Conservation (phyloP, 148 eudicot species). For the Rhododendron kiyosumense region DNA sequence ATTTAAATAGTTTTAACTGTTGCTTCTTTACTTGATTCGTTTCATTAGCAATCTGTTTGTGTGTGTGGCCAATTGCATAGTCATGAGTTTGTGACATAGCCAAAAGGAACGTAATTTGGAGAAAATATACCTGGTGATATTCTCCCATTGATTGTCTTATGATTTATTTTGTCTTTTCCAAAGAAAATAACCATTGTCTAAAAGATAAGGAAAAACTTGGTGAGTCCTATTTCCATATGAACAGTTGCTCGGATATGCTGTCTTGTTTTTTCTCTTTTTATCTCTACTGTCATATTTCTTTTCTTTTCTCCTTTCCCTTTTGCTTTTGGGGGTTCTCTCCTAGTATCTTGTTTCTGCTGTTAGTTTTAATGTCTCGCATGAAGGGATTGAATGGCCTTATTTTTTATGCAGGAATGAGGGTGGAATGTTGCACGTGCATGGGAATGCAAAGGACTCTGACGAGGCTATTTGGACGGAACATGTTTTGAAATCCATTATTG, state of each 20-base stretch:
- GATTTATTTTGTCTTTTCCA: neutral
- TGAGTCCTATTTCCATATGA: neutral
- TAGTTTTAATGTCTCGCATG: neutral
- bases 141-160: neutral
- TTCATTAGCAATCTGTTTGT: neutral
- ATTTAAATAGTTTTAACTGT: neutral
- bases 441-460: conserved; percentile 85
- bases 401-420: conserved; percentile 56
- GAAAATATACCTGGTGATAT: neutral
- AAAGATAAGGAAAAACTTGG: neutral
- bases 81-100: neutral
- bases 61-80: neutral
- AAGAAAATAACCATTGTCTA: neutral
- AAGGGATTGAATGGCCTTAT: neutral
- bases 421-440: conserved; percentile 78
- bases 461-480: conserved; percentile 67
- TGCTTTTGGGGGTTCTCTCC: neutral
- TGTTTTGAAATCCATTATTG: conserved; percentile 49
- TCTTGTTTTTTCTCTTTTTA: neutral
- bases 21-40: neutral
- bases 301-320: neutral
- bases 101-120: neutral
- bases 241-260: neutral
- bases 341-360: neutral
- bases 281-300: neutral